Percentiles rank a stretch among this genome's conserved stretches.
Conservation (phyloP, 192 early-diverging fungal species). For the Phycomyces nitens region DNA sequence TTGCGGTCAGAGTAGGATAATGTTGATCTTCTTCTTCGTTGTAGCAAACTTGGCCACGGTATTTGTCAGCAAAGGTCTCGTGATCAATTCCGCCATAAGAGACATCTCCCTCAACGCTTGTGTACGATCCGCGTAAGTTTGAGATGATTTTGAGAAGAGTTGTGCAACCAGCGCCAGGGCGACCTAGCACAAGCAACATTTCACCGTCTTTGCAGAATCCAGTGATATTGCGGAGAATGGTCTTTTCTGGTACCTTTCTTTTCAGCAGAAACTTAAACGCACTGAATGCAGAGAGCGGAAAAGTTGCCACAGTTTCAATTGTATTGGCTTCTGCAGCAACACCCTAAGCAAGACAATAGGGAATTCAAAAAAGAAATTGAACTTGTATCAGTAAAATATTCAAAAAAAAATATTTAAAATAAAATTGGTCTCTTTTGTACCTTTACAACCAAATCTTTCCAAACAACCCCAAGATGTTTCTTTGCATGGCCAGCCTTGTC, state of each 20-base stretch:
- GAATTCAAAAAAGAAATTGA: neutral
- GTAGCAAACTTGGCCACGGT: conserved; percentile 75
- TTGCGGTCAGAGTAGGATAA: too few relatives aligned
- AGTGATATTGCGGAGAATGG: conserved; percentile 55
- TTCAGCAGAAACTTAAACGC: conserved; percentile 6
- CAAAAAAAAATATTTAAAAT: too few relatives aligned
- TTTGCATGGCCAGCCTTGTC: conserved; percentile 11
- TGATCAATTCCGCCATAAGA: conserved; percentile 66
- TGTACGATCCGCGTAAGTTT: conserved; percentile 50
- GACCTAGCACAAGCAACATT: conserved; percentile 65
- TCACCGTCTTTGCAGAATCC: conserved; percentile 75
- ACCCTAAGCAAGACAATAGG: conserved; percentile 10
- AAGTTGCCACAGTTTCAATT: conserved; percentile 23
- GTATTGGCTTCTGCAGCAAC: conserved; percentile 30
- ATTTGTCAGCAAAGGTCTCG: conserved; percentile 53
- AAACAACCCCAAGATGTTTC: conserved; percentile 28
- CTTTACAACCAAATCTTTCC: conserved; percentile 32
- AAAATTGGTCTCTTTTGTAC: too few relatives aligned
- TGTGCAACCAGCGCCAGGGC: conserved; percentile 68
- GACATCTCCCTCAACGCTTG: conserved; percentile 49
- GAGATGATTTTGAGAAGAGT: conserved; percentile 62
- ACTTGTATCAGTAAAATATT: neutral
- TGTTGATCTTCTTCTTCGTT: conserved; percentile 81
- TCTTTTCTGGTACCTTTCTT: conserved; percentile 31
- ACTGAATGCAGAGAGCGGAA: conserved; percentile 6